Percentiles rank a stretch among this genome's conserved stretches.
Evolutionary conservation across 2,329 filamentous ascomycete species (phyloP).

Genomic region (Neonectria sp.): DNA sequence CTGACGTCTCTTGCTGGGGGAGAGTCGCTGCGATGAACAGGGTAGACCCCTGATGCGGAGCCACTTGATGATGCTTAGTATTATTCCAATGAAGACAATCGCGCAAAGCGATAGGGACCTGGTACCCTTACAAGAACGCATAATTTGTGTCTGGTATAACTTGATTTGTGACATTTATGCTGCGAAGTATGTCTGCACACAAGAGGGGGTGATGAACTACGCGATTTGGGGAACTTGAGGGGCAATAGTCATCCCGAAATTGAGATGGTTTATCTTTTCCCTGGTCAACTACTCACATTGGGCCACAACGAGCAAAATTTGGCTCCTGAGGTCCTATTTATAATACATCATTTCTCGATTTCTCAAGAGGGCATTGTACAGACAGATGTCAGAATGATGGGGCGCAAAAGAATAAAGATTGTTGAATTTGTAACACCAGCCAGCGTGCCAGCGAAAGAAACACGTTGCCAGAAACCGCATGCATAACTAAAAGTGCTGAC

Average conservation of each 20-base stretch:
- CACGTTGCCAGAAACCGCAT: neutral
- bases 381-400: neutral
- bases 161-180: neutral
- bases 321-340: neutral
- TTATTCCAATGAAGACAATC: slow-evolving; percentile 19
- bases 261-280: neutral
- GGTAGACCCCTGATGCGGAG: slow-evolving; percentile 2
- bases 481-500: neutral
- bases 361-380: neutral
- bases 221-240: neutral
- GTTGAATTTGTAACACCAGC: neutral
- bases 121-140: slow-evolving; percentile 18
- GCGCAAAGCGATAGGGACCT: slow-evolving; percentile 19
- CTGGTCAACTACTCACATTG: neutral
- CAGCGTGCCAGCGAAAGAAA: neutral
- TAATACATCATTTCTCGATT: neutral
- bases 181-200: neutral
- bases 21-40: slow-evolving; percentile 11
- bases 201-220: neutral
- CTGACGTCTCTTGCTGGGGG: slow-evolving; percentile 3
- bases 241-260: neutral
- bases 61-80: slow-evolving; percentile 15
- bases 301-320: neutral
- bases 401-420: neutral
- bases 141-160: neutral